Evolutionary conservation across 768 basidiomycete genomes (phyloP).

Genomic region (Mycena olivaceomarginata): DNA sequence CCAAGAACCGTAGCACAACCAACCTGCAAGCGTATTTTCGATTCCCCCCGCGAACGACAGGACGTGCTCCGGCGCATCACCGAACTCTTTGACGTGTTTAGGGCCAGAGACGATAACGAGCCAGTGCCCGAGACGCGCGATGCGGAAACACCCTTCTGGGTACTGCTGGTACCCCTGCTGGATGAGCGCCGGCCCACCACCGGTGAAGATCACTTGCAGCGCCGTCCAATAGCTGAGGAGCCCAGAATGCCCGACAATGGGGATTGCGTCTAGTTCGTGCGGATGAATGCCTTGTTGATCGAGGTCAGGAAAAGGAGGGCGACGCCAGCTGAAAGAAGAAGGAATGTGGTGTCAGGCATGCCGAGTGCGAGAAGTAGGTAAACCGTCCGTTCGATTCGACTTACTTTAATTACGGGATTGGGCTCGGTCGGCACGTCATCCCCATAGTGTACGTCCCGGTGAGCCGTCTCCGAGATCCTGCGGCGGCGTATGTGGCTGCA

Average conservation of each 20-base stretch:
- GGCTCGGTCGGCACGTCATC: too few species aligned
- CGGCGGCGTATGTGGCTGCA: too few species aligned
- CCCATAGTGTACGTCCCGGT: too few species aligned
- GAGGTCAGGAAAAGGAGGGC: too few species aligned
- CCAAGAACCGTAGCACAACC: too few species aligned
- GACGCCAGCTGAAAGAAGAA: too few species aligned
- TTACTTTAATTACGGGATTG: too few species aligned
- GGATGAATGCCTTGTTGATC: too few species aligned
- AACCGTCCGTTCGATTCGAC: too few species aligned
- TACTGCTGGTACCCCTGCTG: conserved; percentile 29
- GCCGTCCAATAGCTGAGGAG: conserved; percentile 23
- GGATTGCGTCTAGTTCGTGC: conserved; percentile 4
- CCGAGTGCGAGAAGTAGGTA: too few species aligned
- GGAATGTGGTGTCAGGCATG: too few species aligned
- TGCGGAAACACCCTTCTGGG: conserved; percentile 27
- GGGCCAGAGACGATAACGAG: conserved; percentile 57
- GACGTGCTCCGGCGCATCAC: conserved; percentile 59
- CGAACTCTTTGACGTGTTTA: conserved; percentile 61
- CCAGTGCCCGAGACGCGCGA: conserved; percentile 54
- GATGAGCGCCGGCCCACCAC: conserved; percentile 11
- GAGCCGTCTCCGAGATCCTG: too few species aligned
- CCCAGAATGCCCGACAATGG: conserved; percentile 22
- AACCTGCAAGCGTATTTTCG: neutral
- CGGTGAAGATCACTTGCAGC: neutral
- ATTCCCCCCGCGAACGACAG: conserved; percentile 58